Evolutionary conservation across 495 filamentous ascomycete genomes (phyloP), one percentile per base, ranked within the genome.

Genomic region (Ramalina peruviana): DNA sequence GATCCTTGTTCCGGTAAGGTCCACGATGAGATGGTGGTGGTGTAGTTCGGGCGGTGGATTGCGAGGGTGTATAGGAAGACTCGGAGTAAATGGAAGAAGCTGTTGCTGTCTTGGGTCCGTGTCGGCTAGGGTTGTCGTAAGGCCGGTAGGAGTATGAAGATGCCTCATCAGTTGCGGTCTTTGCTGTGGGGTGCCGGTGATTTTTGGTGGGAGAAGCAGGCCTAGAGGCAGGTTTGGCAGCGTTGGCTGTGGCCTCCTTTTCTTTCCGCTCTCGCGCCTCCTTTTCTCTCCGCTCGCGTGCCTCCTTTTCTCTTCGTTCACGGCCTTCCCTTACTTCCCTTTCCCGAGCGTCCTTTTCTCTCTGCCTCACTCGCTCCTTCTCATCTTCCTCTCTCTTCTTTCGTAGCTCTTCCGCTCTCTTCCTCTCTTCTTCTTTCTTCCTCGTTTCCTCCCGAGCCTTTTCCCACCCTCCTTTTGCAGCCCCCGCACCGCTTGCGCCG

Each of bases 1-100:
- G 88, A 63, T 97, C 90, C 56, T 83, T 82, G 38, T 86, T 94
- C 16, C 73, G 73, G 62, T 97, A 98, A 16, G 78, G 65, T 1
- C 79, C 78, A 25, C 85, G 81, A 50, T 79, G 73, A 10, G 82
- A 85, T 0, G 85, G 85, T 3, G 88, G 88, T 27, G 88, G 87
- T 3, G 83, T 88, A 3, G 88, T 93, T 27, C 83, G 80, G n/a
- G 84, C 75, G 0, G 88, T 95, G 10, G 83, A 83, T 43, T 82
- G 76, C 3, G 84, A 90, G 1, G 85, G 74, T 2, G 86, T 80
- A 61, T 87, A 94, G 11, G 85, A 90, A 21, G 85, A 86, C 59
- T 89, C 86, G 36, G 87, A 92, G 55, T 81, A 81, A 27, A 81
- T 70, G 10, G 85, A 85, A 4, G 80, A 80, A 46, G 71, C 77